Evolutionary conservation across 1,284 basidiomycete genomes (phyloP).

Genomic region (Cryptococcus depauperatus): DNA sequence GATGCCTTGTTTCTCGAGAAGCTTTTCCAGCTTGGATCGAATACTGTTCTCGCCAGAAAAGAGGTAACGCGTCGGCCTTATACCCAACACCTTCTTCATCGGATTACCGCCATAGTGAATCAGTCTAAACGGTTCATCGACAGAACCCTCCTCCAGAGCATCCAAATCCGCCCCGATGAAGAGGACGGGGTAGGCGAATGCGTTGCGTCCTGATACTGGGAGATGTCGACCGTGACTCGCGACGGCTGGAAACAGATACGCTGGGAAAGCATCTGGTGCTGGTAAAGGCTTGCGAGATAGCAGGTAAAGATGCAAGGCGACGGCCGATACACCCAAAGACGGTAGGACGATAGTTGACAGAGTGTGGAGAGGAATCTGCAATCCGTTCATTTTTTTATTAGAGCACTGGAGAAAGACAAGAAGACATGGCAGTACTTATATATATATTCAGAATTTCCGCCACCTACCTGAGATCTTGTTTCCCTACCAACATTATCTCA

Average conservation of each 20-base stretch:
- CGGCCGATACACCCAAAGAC: too few species aligned
- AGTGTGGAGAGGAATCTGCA: too few species aligned
- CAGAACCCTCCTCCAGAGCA: conserved; percentile 50
- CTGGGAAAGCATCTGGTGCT: conserved; percentile 17
- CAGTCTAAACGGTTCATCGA: conserved; percentile 48
- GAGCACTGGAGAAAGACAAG: too few species aligned
- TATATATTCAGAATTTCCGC: too few species aligned
- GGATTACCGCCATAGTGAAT: conserved; percentile 22
- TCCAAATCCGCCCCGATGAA: conserved; percentile 56
- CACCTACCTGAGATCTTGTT: too few species aligned
- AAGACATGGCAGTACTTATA: too few species aligned
- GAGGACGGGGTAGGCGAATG: conserved; percentile 55
- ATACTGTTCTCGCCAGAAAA: conserved; percentile 38
- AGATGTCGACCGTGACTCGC: conserved; percentile 20
- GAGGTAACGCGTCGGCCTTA: conserved; percentile 52
- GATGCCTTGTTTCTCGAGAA: conserved; percentile 16
- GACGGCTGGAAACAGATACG: conserved; percentile 17
- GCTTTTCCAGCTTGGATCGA: conserved; percentile 14
- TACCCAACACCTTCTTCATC: conserved; percentile 44
- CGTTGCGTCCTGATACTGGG: conserved; percentile 15
- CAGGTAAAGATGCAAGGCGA: too few species aligned
- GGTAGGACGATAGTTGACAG: too few species aligned
- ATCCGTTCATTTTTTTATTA: too few species aligned
- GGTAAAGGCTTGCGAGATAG: too few species aligned
- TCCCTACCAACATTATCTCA: too few species aligned